Evolutionary conservation across 257 asterid species (phyloP).

Genomic region (Lithospermum erythrorhizon): DNA sequence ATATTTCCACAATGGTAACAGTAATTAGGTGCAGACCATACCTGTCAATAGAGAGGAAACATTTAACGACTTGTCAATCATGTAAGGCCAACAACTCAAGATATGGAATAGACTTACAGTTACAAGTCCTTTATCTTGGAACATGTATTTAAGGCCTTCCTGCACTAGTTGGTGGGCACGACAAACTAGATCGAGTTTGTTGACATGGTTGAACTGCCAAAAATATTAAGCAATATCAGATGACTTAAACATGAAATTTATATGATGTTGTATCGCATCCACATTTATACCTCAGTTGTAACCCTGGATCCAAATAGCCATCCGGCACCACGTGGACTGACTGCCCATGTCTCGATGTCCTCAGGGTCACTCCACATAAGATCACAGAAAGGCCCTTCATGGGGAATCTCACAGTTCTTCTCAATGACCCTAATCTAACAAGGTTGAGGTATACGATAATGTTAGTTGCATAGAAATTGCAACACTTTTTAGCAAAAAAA

Average conservation of each 20-base stretch:
- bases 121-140: constrained; percentile 96
- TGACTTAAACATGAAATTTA: constrained; percentile 11
- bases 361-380: no score
- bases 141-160: constrained; percentile 97
- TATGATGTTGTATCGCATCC: not conserved
- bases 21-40: constrained; percentile 99
- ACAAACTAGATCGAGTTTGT: constrained; percentile 89
- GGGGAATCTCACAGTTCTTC: constrained; percentile 92
- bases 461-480: not conserved
- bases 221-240: not conserved
- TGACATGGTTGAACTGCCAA: constrained; percentile 87
- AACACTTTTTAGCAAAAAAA: not conserved
- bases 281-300: constrained; percentile 65
- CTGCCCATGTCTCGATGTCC: constrained; percentile 99
- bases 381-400: constrained; percentile 99
- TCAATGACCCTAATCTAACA: constrained; percentile 86
- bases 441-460: no score
- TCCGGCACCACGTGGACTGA: constrained; percentile 99
- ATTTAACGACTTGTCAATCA: not conserved
- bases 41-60: constrained; percentile 38
- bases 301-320: constrained; percentile 99
- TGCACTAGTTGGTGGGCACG: constrained; percentile 99
- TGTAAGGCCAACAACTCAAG: not conserved
- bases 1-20: no score
- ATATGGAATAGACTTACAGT: constrained; percentile 54